Percentiles rank a stretch among this genome's conserved stretches.
Conservation (phyloP, 306 rosid genomes). For the Coriaria nepalensis region DNA sequence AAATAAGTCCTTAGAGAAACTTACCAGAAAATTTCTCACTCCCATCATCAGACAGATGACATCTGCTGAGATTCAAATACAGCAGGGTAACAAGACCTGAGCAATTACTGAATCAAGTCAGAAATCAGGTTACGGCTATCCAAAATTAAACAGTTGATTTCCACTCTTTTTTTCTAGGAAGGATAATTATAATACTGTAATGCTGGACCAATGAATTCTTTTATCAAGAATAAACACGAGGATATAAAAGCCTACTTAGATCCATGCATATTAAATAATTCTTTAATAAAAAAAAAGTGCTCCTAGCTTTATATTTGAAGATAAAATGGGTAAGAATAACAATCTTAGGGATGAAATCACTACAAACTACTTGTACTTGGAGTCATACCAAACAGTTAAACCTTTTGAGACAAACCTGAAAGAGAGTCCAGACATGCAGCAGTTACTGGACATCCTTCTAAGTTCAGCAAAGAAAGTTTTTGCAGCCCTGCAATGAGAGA, state of each 20-base stretch:
- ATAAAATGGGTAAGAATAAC: neutral
- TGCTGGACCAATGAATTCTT: too few species aligned
- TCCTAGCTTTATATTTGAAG: neutral
- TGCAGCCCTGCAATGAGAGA: constrained; percentile 48
- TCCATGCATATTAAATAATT: too few species aligned
- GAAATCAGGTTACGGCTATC: constrained; percentile 6
- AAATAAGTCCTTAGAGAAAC: constrained; percentile 21
- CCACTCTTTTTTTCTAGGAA: too few species aligned
- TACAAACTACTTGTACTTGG: too few species aligned
- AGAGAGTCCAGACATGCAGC: constrained; percentile 74
- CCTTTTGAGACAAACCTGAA: constrained; percentile 38
- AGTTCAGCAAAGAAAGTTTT: constrained; percentile 60
- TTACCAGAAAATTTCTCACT: constrained; percentile 68
- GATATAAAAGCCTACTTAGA: too few species aligned
- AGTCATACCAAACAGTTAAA: too few species aligned
- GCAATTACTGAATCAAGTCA: constrained; percentile 11
- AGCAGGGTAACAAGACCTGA: constrained; percentile 55
- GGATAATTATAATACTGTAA: too few species aligned
- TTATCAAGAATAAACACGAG: too few species aligned
- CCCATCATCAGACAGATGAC: constrained; percentile 46
- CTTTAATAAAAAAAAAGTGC: constrained; percentile 4
- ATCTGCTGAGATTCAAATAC: constrained; percentile 79
- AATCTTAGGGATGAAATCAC: too few species aligned
- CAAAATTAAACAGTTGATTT: too few species aligned
- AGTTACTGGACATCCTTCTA: constrained; percentile 89